These are phyloP conservation scores for Dryas drummondii DNA, from an alignment of 306 rosid species.

Conservation along the genomic window DNA sequence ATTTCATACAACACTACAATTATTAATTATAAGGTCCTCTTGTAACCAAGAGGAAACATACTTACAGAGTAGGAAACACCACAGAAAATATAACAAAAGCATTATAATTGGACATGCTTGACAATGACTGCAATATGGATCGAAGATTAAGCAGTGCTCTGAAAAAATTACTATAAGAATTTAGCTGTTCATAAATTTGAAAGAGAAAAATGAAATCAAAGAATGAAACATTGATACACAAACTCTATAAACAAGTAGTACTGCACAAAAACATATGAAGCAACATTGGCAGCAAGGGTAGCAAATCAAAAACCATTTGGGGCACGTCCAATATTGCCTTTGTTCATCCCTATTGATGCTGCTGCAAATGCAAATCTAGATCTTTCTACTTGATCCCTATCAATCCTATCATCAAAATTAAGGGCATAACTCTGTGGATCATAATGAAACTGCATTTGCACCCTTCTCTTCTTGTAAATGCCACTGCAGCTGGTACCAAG, in stretches of 20 bases:
- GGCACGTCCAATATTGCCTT: neutral
- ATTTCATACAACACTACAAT: neutral
- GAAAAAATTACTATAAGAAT: neutral
- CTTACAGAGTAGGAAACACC: neutral
- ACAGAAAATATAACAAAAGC: neutral
- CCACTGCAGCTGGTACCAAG: neutral
- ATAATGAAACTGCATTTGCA: conserved; percentile 30
- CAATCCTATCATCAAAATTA: conserved; percentile 43
- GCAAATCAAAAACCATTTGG: conserved; percentile 1
- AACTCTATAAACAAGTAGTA: neutral
- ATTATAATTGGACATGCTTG: neutral
- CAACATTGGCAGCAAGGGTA: neutral
- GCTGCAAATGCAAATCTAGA: conserved; percentile 20
- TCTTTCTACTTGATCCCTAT: conserved; percentile 3
- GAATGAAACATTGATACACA: conserved; percentile 3
- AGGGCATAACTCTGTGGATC: conserved; percentile 53
- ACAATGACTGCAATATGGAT: neutral
- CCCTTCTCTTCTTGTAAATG: conserved; percentile 21
- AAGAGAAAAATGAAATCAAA: neutral
- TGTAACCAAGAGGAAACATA: too few species aligned
- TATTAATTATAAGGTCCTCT: too few species aligned
- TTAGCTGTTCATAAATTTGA: neutral
- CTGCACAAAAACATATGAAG: neutral
- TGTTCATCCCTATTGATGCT: conserved; percentile 13
- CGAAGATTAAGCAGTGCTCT: neutral